Base-by-base conservation (phyloP, 352 stramenopile genomes). In the Thraustochytrium striatum region DNA sequence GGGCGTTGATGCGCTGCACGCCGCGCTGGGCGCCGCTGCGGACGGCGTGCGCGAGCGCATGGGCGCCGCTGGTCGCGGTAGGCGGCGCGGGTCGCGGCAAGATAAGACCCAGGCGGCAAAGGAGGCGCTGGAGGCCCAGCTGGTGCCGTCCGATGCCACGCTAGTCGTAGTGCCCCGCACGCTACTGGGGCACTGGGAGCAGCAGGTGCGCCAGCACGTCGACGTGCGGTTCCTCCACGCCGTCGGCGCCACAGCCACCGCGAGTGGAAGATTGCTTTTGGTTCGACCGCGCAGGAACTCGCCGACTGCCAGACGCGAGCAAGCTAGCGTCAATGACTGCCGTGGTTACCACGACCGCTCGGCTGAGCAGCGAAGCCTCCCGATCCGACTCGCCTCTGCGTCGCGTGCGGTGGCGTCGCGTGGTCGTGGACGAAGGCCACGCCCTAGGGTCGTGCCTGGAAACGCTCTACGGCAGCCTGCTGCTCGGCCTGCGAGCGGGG, bases 351-450 rank as follows among this genome's bases (percentile, higher is more conserved):
- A 75, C 65, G 50, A 9, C 36, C n/a, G 30, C 65, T 21, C 43
- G 65, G 30, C 32, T 75, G 21, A 44, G 41, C n/a, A 21, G 65
- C 25, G 65, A 75, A 43, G 39, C 25, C 19, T 28, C 38, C 36
- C n/a, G n/a, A 2, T 35, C 13, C 36, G 36, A 53, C 19, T 88
- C 84, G 16, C 70, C 87, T 21, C 79, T 93, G 28, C 72, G 91
- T 2, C 87, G 88, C 73, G 73, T 94, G 11, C 78, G 88, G 61
- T 93, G 89, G 89, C 82, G 97, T 19, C 88, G 94, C 47, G 84
- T 98, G 43, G 89, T 98, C 72, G 92, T 98, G 1, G 94, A 98
- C 78, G 94, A 98, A 89, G 94, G 94, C 8, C 94, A 98, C 83
- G 94, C 96, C 78, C 81, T 98, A 5, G 92, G 91, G 21, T 57